Conservation (phyloP, 2,329 filamentous ascomycete genomes). For the Mariannaea sp. region DNA sequence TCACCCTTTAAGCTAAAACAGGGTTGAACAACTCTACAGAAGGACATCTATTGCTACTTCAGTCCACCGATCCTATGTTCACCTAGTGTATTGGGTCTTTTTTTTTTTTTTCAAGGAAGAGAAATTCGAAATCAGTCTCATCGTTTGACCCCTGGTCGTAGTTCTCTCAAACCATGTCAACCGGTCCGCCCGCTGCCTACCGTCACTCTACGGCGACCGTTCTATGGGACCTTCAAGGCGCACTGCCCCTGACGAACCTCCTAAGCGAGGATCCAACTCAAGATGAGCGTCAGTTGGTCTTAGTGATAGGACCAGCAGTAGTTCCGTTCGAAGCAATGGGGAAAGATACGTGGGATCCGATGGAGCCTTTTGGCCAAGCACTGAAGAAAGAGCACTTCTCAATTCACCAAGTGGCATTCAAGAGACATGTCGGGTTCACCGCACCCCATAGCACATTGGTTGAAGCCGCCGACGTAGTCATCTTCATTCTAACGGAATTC, state of each 20-base stretch:
- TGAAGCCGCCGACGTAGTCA: slow-evolving; percentile 59
- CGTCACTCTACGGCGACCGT: slow-evolving; percentile 35
- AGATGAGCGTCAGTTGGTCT: slow-evolving; percentile 56
- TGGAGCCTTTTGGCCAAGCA: slow-evolving; percentile 70
- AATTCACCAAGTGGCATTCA: slow-evolving; percentile 75
- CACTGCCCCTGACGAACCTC: slow-evolving; percentile 53
- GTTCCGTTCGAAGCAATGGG: slow-evolving; percentile 50
- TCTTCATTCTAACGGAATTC: slow-evolving; percentile 64
- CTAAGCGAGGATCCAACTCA: slow-evolving; percentile 37
- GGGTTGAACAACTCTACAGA: slow-evolving; percentile 20
- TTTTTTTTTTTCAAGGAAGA: background rate
- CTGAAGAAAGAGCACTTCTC: slow-evolving; percentile 63
- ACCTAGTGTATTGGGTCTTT: too few relatives aligned
- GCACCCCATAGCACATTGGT: slow-evolving; percentile 67
- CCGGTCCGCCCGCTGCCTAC: slow-evolving; percentile 12
- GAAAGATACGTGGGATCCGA: slow-evolving; percentile 64
- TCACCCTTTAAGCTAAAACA: background rate
- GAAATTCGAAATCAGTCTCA: slow-evolving; percentile 1
- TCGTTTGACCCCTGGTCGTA: slow-evolving; percentile 26
- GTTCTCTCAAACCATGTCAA: slow-evolving; percentile 16
- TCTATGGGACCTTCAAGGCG: slow-evolving; percentile 50
- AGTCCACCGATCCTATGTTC: slow-evolving; percentile 17
- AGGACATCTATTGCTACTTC: slow-evolving; percentile 2
- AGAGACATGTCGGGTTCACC: slow-evolving; percentile 66
- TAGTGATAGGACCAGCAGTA: slow-evolving; percentile 64